Conservation (phyloP, 192 early-diverging fungal genomes). For the Jimgerdemannia lactiflua region DNA sequence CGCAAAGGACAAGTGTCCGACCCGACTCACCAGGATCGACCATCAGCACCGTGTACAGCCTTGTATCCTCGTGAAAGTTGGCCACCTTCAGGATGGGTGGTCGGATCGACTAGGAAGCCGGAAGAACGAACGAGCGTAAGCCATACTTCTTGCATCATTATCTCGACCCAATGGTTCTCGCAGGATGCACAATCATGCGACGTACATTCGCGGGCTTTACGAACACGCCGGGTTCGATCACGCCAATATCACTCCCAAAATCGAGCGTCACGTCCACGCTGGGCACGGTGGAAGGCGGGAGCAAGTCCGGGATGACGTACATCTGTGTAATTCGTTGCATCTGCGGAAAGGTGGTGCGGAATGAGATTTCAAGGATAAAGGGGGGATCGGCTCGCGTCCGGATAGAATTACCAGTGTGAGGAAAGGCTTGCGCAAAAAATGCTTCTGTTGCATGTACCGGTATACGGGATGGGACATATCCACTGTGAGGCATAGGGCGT, state of each 20-base stretch:
- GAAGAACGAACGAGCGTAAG: conserved; percentile 23
- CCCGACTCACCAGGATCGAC: conserved; percentile 59
- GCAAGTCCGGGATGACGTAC: conserved; percentile 75
- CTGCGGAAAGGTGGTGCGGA: conserved; percentile 4
- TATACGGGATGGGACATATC: conserved; percentile 72
- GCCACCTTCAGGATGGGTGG: conserved; percentile 52
- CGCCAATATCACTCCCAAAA: conserved; percentile 22
- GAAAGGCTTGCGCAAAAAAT: conserved; percentile 54
- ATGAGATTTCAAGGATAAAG: conserved; percentile 1
- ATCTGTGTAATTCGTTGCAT: conserved; percentile 73
- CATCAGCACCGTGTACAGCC: conserved; percentile 67
- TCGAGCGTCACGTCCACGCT: conserved; percentile 39
- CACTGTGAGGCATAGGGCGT: conserved; percentile 13
- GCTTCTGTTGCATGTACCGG: conserved; percentile 58
- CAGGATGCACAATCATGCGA: no score
- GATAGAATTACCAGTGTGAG: conserved; percentile 31
- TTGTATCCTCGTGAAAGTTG: conserved; percentile 63
- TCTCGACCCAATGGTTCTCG: conserved; percentile 1
- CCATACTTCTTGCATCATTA: conserved; percentile 21
- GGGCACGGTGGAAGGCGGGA: conserved; percentile 46
- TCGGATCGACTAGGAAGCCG: conserved; percentile 43
- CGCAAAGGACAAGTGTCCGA: not conserved
- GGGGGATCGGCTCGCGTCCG: not conserved
- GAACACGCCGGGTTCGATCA: conserved; percentile 40
- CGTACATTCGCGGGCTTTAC: conserved; percentile 27